These are phyloP conservation scores for Colletotrichum scovillei DNA, from an alignment of 2,329 filamentous ascomycete genomes.

Conservation along the genomic window DNA sequence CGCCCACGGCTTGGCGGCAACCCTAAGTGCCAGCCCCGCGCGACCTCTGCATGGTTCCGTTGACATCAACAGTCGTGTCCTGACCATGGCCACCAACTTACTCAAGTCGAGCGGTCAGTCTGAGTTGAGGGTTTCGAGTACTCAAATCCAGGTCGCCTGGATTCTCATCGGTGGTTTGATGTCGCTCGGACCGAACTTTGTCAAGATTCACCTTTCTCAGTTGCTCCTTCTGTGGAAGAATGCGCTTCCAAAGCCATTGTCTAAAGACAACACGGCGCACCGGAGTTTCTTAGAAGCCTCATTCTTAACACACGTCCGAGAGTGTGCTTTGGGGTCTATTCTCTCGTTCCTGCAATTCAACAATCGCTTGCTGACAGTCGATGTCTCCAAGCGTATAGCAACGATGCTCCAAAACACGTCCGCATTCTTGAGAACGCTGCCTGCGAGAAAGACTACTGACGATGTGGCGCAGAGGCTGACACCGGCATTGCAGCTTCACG, in stretches of 20 bases:
- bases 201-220: conserved; percentile 97
- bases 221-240: conserved; percentile 97
- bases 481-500: conserved; percentile 87
- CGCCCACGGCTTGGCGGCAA: conserved; percentile 89
- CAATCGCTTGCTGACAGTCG: conserved; percentile 87
- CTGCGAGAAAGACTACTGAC: conserved; percentile 84
- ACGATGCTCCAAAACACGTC: conserved; percentile 96
- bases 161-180: conserved; percentile 96
- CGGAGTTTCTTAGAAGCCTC: conserved; percentile 89
- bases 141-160: conserved; percentile 98
- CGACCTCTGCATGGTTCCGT: conserved; percentile 95
- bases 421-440: conserved; percentile 86
- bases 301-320: conserved; percentile 92
- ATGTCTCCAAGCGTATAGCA: conserved; percentile 92
- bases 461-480: conserved; percentile 87
- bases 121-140: conserved; percentile 89
- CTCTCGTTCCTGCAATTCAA: conserved; percentile 95
- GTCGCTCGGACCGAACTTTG: conserved; percentile 96
- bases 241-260: conserved; percentile 91
- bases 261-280: conserved; percentile 88
- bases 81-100: conserved; percentile 90
- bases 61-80: conserved; percentile 91
- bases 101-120: conserved; percentile 93
- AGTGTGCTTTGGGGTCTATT: conserved; percentile 92
- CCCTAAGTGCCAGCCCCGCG: conserved; percentile 87